These are phyloP conservation scores for Lactarius vividus DNA, from an alignment of 768 basidiomycete species.

Conservation along the genomic window DNA sequence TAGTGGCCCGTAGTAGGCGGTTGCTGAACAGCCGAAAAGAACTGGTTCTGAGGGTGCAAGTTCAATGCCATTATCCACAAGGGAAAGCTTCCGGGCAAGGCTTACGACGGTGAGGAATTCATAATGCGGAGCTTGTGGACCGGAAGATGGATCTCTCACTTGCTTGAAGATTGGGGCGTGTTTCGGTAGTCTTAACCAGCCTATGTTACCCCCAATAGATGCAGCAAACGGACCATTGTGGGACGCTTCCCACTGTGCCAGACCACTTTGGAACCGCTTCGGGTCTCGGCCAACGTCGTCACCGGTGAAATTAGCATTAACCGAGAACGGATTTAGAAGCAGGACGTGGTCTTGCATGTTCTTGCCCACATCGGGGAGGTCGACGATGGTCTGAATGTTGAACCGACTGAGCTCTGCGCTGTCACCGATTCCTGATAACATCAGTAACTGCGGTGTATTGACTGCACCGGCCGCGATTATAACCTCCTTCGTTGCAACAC, in stretches of 20 bases:
- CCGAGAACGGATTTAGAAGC: background rate
- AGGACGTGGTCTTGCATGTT: slow-evolving; percentile 33
- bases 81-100: background rate
- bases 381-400: slow-evolving; percentile 27
- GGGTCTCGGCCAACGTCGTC: slow-evolving; percentile 18
- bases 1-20: slow-evolving; percentile 28
- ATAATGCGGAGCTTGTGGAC: slow-evolving; percentile 23
- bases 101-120: slow-evolving; percentile 22
- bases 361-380: slow-evolving; percentile 34
- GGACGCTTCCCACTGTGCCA: slow-evolving; percentile 15
- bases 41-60: slow-evolving; percentile 8
- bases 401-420: slow-evolving; percentile 24
- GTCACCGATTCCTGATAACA: slow-evolving; percentile 35
- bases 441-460: slow-evolving; percentile 29
- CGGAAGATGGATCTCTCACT: slow-evolving; percentile 22
- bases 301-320: slow-evolving; percentile 5
- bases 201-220: background rate
- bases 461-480: slow-evolving; percentile 24
- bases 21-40: slow-evolving; percentile 3
- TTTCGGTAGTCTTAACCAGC: slow-evolving; percentile 16
- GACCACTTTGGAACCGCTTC: slow-evolving; percentile 1
- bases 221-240: slow-evolving; percentile 17
- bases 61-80: background rate
- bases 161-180: slow-evolving; percentile 14
- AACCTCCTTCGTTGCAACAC: slow-evolving; percentile 15